These are phyloP conservation scores for Neurospora pannonica DNA, from an alignment of 495 filamentous ascomycete species.

Conservation along the genomic window DNA sequence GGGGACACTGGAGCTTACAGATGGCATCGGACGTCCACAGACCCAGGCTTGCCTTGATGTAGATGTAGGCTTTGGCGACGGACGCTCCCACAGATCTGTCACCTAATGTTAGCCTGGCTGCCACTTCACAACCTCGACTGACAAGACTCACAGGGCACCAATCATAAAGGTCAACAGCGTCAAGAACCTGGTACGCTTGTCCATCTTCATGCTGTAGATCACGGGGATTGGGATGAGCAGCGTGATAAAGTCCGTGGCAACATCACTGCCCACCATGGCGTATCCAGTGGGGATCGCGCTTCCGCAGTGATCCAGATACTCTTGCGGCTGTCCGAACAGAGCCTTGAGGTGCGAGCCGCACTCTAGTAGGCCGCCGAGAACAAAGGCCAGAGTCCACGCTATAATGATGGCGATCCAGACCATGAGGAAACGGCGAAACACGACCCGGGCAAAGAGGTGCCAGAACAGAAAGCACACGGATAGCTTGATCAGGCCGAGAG, in stretches of 20 bases:
- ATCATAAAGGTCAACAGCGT: slow-evolving; percentile 10
- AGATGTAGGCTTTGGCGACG: slow-evolving; percentile 12
- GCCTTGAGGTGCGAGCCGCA: slow-evolving; percentile 8
- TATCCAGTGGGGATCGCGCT: slow-evolving; percentile 2
- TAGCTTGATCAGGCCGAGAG: slow-evolving; percentile 9
- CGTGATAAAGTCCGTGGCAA: slow-evolving; percentile 11
- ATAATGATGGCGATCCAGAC: slow-evolving; percentile 8
- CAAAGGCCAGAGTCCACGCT: slow-evolving; percentile 5
- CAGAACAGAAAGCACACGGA: slow-evolving; percentile 12
- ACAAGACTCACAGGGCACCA: slow-evolving; percentile 10
- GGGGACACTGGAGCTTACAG: slow-evolving; percentile 3
- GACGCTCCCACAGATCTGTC: slow-evolving; percentile 11
- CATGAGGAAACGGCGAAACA: slow-evolving; percentile 11
- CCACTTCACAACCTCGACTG: background rate
- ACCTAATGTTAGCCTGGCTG: background rate
- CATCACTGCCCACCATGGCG: slow-evolving; percentile 10
- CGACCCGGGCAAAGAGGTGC: slow-evolving; percentile 10
- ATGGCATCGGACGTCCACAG: slow-evolving; percentile 7
- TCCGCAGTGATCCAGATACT: slow-evolving; percentile 5
- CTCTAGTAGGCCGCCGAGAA: slow-evolving; percentile 4
- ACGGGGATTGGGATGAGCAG: slow-evolving; percentile 13
- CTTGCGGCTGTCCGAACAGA: slow-evolving; percentile 1
- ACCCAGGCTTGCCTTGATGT: slow-evolving; percentile 1
- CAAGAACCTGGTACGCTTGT: slow-evolving; percentile 2
- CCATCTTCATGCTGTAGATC: slow-evolving; percentile 5